Evolutionary conservation across 1,284 basidiomycete species (phyloP), one percentile per base, ranked within the genome.

Genomic region (Naganishia albida): DNA sequence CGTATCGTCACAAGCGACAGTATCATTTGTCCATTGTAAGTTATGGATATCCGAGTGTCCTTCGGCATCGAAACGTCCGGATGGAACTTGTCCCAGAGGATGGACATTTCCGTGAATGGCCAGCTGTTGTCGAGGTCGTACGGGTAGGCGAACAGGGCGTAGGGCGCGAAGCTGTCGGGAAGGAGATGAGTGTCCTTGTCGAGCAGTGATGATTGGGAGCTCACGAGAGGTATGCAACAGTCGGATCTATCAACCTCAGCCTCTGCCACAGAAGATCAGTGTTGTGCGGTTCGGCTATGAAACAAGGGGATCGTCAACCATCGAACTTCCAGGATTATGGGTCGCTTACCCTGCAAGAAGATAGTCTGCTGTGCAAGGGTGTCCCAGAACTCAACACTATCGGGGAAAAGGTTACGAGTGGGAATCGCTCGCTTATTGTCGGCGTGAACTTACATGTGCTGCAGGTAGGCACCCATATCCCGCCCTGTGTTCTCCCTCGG

Each of bases 1-100:
- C 23, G 30, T 26, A 59, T 59, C 15, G 43, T 46, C 28, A 20
- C 56, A 16, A 20, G 30, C 3, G 56, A 59, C 12, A 59, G 23
- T 7, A 49, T 30, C 44, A 59, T 59, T 16, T 59, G 44, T 23
- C 56, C 56, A n/a, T 48, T 59, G n/a, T 49, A 49, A 7, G 56
- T 34, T 1, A 48, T 59, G 26, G 48, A 12, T 34, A 59, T 59
- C 43, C 44, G 56, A 3, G 4, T 16, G 3, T 26, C 40, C 39
- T 55, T 38, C 18, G 56, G 56, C 10, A 48, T 34, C 8, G 43
- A 7, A 12, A 34, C 10, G n/a, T 49, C 30, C n/a, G 56, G 44
- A 28, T 59, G 46, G 18, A 59, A 59, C 44, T 34, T 34, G 30
- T 59, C 34, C 56, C 56, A 59, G 2, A 28, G 28, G n/a, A 59